Conservation (phyloP, 257 asterid species). For the Fraxinus excelsior region DNA sequence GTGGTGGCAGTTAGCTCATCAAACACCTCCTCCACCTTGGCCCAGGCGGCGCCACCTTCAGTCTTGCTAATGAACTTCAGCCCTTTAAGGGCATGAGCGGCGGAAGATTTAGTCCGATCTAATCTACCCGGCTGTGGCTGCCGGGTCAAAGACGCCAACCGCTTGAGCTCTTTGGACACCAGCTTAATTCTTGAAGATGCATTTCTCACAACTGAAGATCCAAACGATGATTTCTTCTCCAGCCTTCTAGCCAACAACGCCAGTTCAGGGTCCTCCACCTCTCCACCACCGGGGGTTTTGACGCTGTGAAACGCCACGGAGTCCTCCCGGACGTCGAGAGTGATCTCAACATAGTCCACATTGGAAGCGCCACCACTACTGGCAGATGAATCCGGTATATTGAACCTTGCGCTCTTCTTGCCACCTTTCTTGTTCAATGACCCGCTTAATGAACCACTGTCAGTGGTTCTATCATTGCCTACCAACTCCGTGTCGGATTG, state of each 20-base stretch:
- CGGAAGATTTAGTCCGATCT: slow-evolving; percentile 69
- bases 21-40: slow-evolving; percentile 69
- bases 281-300: slow-evolving; percentile 74
- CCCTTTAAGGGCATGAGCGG: slow-evolving; percentile 75
- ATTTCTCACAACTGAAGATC: slow-evolving; percentile 47
- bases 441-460: too few species aligned
- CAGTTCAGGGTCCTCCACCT: slow-evolving; percentile 83
- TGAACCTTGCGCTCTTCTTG: slow-evolving; percentile 71
- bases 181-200: slow-evolving; percentile 67
- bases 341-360: slow-evolving; percentile 84
- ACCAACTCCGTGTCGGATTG: too few species aligned
- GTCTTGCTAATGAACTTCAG: slow-evolving; percentile 81
- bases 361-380: slow-evolving; percentile 20
- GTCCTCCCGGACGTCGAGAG: slow-evolving; percentile 83
- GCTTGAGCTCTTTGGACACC: slow-evolving; percentile 73
- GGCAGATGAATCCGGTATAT: slow-evolving; percentile 41
- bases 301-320: slow-evolving; percentile 94
- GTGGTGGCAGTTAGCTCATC: slow-evolving; percentile 51
- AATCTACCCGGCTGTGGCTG: slow-evolving; percentile 40
- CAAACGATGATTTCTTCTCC: slow-evolving; percentile 66
- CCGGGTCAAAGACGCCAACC: slow-evolving; percentile 56
- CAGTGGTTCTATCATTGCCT: too few species aligned
- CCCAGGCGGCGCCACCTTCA: slow-evolving; percentile 74
- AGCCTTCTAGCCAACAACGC: slow-evolving; percentile 66
- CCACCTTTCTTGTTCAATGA: too few species aligned